These are phyloP conservation scores for Cryphonectria naterciae DNA, from an alignment of 2,329 filamentous ascomycete genomes.

Conservation along the genomic window DNA sequence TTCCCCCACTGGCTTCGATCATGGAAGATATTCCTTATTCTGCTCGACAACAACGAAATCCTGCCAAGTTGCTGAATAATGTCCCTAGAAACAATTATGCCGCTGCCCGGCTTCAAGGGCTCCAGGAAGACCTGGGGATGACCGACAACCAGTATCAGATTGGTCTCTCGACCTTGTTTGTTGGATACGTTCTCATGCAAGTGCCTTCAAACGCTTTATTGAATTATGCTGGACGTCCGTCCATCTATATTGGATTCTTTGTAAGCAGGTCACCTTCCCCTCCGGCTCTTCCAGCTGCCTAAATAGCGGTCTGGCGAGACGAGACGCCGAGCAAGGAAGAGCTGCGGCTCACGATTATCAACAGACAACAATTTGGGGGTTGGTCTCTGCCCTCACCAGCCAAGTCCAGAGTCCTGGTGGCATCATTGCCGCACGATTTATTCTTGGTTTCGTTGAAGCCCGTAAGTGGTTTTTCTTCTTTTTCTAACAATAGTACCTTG, in stretches of 20 bases:
- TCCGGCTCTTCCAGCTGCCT: not conserved
- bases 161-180: conserved; percentile 33
- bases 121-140: conserved; percentile 42
- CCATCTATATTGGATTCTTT: conserved; percentile 44
- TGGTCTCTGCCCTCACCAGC: conserved; percentile 38
- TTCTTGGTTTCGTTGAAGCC: conserved; percentile 44
- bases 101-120: conserved; percentile 55
- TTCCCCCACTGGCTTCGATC: not conserved
- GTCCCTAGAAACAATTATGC: conserved; percentile 35
- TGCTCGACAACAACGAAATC: not conserved
- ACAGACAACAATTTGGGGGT: conserved; percentile 25
- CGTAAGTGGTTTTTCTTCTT: not conserved
- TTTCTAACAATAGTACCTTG: not conserved
- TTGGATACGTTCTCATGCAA: conserved; percentile 36
- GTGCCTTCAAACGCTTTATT: conserved; percentile 36
- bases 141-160: conserved; percentile 43
- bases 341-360: not conserved
- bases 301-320: too few species aligned
- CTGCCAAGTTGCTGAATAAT: not conserved
- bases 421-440: conserved; percentile 43
- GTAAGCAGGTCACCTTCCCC: conserved; percentile 30
- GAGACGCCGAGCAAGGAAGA: not conserved
- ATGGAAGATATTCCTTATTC: conserved; percentile 21
- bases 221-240: conserved; percentile 39
- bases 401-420: conserved; percentile 39